Percentiles rank a stretch among this genome's conserved stretches.
Evolutionary conservation across 768 basidiomycete genomes (phyloP).

Genomic region (Agaricus subrufescens): DNA sequence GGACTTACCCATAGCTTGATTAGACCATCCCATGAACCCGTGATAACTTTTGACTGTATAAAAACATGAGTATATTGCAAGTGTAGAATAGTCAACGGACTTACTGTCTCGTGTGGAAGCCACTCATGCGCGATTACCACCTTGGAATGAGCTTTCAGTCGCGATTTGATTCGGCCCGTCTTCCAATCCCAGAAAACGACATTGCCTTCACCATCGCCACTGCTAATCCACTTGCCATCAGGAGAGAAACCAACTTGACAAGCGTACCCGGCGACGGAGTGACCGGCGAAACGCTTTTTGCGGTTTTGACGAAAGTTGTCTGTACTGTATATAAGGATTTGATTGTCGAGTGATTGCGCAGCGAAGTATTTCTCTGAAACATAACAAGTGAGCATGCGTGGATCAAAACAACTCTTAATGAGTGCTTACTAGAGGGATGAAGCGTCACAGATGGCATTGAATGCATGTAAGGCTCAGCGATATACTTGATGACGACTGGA

Average conservation of each 20-base stretch:
- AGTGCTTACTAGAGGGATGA: slow-evolving; percentile 81
- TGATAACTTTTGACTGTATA: slow-evolving; percentile 88
- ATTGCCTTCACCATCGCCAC: slow-evolving; percentile 92
- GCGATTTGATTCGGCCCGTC: slow-evolving; percentile 91
- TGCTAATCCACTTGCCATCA: slow-evolving; percentile 97
- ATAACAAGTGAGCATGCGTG: slow-evolving; percentile 3
- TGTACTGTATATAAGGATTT: slow-evolving; percentile 95
- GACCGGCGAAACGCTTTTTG: slow-evolving; percentile 97
- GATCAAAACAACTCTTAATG: background rate
- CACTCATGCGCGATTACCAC: slow-evolving; percentile 98
- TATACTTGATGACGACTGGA: slow-evolving; percentile 99
- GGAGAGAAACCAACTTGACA: slow-evolving; percentile 97
- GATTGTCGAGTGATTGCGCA: slow-evolving; percentile 96
- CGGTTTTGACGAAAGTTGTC: slow-evolving; percentile 99
- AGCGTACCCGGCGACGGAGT: slow-evolving; percentile 95
- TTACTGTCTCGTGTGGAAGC: slow-evolving; percentile 94
- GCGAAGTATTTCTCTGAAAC: slow-evolving; percentile 87
- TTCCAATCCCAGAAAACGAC: slow-evolving; percentile 99
- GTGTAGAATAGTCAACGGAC: slow-evolving; percentile 51
- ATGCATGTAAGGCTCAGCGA: slow-evolving; percentile 99
- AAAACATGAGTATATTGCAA: slow-evolving; percentile 19
- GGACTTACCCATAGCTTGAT: slow-evolving; percentile 93
- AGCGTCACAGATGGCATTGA: slow-evolving; percentile 98
- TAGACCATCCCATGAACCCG: slow-evolving; percentile 95
- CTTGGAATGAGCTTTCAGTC: slow-evolving; percentile 85